Evolutionary conservation across 1,284 basidiomycete species (phyloP), one percentile per base, ranked within the genome.

Genomic region (Trichosporon ovoides): DNA sequence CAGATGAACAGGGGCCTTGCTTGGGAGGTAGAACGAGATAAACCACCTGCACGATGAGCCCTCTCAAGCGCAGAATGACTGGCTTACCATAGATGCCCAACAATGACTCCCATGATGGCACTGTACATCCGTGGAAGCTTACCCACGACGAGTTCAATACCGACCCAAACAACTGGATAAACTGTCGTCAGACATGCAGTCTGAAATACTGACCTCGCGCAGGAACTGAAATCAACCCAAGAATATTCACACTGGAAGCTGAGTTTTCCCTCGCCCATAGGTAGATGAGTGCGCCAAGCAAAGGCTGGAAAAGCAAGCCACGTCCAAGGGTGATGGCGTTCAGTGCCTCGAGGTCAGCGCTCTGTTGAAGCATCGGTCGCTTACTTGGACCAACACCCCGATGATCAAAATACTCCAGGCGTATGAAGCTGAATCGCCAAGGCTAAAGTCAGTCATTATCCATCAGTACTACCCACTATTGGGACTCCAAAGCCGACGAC

Each of bases 231-330:
- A 78, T 37, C 5, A 78, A 60, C 0, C 76, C 75, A 55, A 78
- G 77, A 28, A 78, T 58, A 10, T 67, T 74, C 11, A 78, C 67
- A 46, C 71, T 75, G 50, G 71, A 57, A 2, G 68, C 70, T 0
- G 76, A 70, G 59, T 77, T 72, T 4, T 71, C 65, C 16, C 70
- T 63, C 40, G 70, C 73, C 74, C 75, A 78, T 0, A 76, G 56
- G 52, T 78, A 78, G 14, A 69, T 70, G 52, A 77, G 70, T 7
- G 76, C 72, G 53, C 70, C 67, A 1, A 77, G 66, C 7, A 76
- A 53, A 0, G 73, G 64, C 33, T 70, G 64, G 61, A 77, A 78
- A 16, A 78, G 66, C 62, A 75, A 71, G 3, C 67, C 65, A 9
- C 68, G 60, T 18, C 28, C 38, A 14, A 58, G 64, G 14, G 73